Conservation (phyloP, 768 basidiomycete species). For the Calocera cornea region DNA sequence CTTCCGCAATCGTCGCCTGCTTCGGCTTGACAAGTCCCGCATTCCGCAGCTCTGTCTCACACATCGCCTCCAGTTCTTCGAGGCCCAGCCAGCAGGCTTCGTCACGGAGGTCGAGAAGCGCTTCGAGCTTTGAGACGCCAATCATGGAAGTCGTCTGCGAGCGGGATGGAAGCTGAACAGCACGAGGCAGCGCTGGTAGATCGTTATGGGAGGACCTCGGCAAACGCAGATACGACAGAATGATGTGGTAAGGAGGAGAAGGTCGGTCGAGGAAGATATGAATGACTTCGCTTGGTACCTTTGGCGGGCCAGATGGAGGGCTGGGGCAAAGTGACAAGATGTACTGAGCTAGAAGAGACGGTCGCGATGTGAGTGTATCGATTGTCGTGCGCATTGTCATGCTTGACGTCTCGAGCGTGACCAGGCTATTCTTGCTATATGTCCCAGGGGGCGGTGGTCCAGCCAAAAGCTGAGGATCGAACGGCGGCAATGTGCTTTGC, state of each 20-base stretch:
- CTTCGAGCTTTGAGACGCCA: constrained; percentile 38
- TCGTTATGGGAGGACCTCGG: constrained; percentile 21
- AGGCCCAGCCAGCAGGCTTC: constrained; percentile 68
- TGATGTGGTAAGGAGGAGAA: constrained; percentile 63
- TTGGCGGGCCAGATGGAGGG: constrained; percentile 19
- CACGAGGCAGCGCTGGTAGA: constrained; percentile 44
- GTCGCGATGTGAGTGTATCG: constrained; percentile 50
- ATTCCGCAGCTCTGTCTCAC: constrained; percentile 46
- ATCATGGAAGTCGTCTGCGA: constrained; percentile 15
- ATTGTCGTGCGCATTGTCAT: constrained; percentile 51
- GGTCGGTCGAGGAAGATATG: constrained; percentile 71
- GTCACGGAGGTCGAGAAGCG: constrained; percentile 60
- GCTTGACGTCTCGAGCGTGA: constrained; percentile 64
- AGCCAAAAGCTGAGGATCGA: constrained; percentile 54
- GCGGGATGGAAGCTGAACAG: constrained; percentile 33
- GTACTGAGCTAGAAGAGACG: constrained; percentile 52
- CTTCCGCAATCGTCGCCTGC: not conserved
- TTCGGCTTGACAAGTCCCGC: constrained; percentile 1
- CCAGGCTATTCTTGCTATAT: constrained; percentile 42
- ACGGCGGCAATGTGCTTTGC: constrained; percentile 33
- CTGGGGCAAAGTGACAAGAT: constrained; percentile 19
- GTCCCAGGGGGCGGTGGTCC: constrained; percentile 31
- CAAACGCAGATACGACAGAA: constrained; percentile 59
- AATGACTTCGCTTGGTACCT: constrained; percentile 33
- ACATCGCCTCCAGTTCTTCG: constrained; percentile 47